phyloP scores from a whole-genome alignment of 345 rosid species.

The Sonneratia alba region DNA sequence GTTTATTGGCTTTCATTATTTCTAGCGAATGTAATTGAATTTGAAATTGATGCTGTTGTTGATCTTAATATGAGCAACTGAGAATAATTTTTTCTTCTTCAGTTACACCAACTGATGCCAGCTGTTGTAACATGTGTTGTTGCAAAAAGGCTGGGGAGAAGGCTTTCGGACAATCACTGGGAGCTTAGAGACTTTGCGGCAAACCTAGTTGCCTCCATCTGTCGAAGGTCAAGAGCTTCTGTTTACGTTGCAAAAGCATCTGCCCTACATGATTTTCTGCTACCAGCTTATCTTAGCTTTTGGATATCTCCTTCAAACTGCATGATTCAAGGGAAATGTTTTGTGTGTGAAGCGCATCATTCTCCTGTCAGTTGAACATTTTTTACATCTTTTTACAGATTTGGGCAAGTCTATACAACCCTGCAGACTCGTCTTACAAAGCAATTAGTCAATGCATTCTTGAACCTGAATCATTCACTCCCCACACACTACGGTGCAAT shows the following conservation, averaged over 20 bases:
- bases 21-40: not conserved
- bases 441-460: constrained; percentile 75
- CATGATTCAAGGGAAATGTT: not conserved
- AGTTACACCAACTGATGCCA: constrained; percentile 99
- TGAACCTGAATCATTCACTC: constrained; percentile 78
- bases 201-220: constrained; percentile 67
- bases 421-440: constrained; percentile 88
- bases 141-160: constrained; percentile 84
- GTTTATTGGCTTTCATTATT: not conserved
- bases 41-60: not conserved
- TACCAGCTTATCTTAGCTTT: not conserved
- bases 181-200: constrained; percentile 90
- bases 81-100: constrained; percentile 32
- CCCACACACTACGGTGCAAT: constrained; percentile 95
- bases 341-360: not conserved
- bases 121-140: constrained; percentile 97
- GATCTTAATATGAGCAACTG: constrained; percentile 2
- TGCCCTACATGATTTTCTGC: not conserved
- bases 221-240: constrained; percentile 60
- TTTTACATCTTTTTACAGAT: constrained; percentile 35
- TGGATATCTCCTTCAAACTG: constrained; percentile 4
- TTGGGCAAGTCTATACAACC: constrained; percentile 64
- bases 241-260: constrained; percentile 10
- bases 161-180: constrained; percentile 93
- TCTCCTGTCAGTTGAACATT: not conserved